Percentiles rank a stretch among this genome's conserved stretches.
Evolutionary conservation across 2,329 filamentous ascomycete species (phyloP).

Genomic region (Neonectria neomacrospora): DNA sequence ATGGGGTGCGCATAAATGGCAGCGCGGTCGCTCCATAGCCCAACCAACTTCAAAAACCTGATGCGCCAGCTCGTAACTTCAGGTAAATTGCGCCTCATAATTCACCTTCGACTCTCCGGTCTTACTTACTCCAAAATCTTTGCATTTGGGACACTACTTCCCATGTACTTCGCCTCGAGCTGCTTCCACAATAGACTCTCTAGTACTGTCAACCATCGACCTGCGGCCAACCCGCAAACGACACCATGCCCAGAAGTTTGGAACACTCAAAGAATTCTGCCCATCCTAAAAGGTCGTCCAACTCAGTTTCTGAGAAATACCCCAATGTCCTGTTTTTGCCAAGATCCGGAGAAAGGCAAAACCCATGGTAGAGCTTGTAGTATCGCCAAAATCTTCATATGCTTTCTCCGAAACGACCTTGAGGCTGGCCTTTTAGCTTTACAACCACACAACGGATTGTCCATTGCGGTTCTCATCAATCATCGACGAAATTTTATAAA

Average conservation of each 20-base stretch:
- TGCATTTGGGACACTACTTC: neutral
- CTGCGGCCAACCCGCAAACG: too few relatives aligned
- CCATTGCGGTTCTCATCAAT: neutral
- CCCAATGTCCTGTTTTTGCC: neutral
- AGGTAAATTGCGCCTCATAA: neutral
- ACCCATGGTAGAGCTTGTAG: neutral
- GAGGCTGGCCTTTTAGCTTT: neutral
- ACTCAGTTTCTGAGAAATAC: neutral
- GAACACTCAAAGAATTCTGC: neutral
- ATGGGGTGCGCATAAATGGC: neutral
- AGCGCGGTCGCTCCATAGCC: neutral
- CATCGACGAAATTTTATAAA: neutral
- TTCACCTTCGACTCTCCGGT: neutral
- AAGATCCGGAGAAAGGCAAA: neutral
- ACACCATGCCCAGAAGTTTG: neutral
- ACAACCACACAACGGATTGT: neutral
- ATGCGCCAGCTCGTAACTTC: neutral
- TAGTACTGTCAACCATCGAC: neutral
- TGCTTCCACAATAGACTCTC: neutral
- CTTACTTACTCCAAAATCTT: neutral
- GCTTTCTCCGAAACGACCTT: conserved; percentile 2
- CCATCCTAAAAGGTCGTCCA: neutral
- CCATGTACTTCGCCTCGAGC: neutral
- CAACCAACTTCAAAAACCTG: neutral
- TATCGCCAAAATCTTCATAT: neutral